Evolutionary conservation across 306 rosid genomes (phyloP).

Genomic region (Gillenia trifoliata): DNA sequence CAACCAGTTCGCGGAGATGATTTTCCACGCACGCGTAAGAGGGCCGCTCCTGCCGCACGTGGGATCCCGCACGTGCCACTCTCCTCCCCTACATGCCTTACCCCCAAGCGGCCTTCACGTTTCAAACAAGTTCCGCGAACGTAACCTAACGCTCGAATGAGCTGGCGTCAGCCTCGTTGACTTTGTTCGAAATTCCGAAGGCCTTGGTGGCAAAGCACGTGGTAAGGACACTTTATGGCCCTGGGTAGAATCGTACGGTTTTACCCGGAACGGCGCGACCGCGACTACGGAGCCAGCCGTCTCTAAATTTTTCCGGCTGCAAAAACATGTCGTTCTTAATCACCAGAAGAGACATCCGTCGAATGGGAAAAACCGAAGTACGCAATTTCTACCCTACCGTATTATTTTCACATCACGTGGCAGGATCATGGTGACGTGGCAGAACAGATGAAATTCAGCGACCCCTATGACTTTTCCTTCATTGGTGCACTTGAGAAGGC

Average conservation of each 20-base stretch:
- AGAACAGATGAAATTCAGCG: constrained; percentile 2
- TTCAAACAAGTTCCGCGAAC: constrained; percentile 53
- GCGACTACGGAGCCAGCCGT: constrained; percentile 62
- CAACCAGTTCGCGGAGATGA: constrained; percentile 80
- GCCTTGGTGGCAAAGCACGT: constrained; percentile 22
- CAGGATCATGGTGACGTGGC: constrained; percentile 47
- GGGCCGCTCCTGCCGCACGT: constrained; percentile 67
- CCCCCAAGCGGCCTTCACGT: constrained; percentile 77
- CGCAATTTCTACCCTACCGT: constrained; percentile 86
- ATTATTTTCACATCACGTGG: constrained; percentile 55
- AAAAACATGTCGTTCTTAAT: constrained; percentile 73
- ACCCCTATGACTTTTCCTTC: background rate
- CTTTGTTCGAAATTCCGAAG: constrained; percentile 21
- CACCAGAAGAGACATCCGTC: constrained; percentile 65
- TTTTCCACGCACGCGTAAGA: constrained; percentile 66
- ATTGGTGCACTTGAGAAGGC: background rate
- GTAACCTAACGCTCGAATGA: constrained; percentile 49
- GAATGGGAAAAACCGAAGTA: constrained; percentile 49
- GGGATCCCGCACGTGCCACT: constrained; percentile 53
- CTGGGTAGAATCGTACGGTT: constrained; percentile 74
- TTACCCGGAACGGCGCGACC: constrained; percentile 36
- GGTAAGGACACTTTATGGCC: constrained; percentile 67
- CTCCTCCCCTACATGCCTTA: constrained; percentile 68
- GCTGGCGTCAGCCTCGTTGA: constrained; percentile 33
- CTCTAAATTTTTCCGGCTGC: constrained; percentile 47